Evolutionary conservation across 2,329 filamentous ascomycete species (phyloP).

Genomic region (Hypoxylon sp.): DNA sequence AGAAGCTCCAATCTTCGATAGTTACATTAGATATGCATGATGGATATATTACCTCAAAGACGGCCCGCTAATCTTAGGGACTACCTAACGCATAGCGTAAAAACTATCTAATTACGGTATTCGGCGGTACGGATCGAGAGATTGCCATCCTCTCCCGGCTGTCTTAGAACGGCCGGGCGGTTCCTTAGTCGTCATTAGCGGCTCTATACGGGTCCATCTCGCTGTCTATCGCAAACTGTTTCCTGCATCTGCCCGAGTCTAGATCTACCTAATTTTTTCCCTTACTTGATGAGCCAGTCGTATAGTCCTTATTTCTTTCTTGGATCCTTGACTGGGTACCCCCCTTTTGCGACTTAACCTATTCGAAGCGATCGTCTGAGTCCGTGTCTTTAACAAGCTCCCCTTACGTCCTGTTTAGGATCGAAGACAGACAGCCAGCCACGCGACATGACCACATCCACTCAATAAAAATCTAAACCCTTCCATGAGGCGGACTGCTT

Average conservation of each 20-base stretch:
- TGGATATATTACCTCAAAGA: conserved; percentile 23
- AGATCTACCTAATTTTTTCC: conserved; percentile 29
- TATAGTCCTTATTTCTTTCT: conserved; percentile 23
- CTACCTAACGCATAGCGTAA: conserved; percentile 18
- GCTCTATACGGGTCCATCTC: conserved; percentile 10
- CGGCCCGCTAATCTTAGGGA: conserved; percentile 16
- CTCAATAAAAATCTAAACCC: conserved; percentile 6
- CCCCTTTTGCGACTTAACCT: conserved; percentile 15
- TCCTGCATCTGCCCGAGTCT: conserved; percentile 40
- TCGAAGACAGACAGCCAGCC: conserved; percentile 15
- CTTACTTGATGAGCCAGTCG: conserved; percentile 8
- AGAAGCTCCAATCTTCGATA: conserved; percentile 3
- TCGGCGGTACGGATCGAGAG: conserved; percentile 28
- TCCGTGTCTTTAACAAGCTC: conserved; percentile 10
- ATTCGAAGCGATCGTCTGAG: conserved; percentile 16
- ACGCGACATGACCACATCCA: conserved; percentile 29
- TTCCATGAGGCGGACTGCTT: conserved; percentile 33
- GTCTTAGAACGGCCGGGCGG: conserved; percentile 21
- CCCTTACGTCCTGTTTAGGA: neutral
- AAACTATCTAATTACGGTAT: conserved; percentile 15
- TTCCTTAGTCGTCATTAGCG: conserved; percentile 21
- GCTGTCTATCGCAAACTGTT: conserved; percentile 25
- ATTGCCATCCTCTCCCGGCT: conserved; percentile 6
- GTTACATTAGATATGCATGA: conserved; percentile 24
- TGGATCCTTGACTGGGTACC: neutral